phyloP scores from a whole-genome alignment of 352 stramenopile species.

The Globisporangium splendens region DNA sequence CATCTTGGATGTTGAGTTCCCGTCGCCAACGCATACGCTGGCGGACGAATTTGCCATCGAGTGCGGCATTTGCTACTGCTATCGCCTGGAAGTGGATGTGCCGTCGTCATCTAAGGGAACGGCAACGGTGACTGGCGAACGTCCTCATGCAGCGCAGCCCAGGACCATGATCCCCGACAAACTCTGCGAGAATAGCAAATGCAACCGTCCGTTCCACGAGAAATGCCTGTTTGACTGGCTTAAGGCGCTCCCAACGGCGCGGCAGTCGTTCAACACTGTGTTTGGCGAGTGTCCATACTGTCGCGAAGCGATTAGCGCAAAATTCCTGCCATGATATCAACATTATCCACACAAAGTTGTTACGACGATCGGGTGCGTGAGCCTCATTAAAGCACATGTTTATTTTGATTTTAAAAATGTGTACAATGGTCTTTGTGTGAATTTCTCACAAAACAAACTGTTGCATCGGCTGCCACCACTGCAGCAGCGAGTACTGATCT shows the following conservation, averaged over 20 bases:
- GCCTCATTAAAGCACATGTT: too few relatives aligned
- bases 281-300: slow-evolving; percentile 91
- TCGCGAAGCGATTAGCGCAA: slow-evolving; percentile 82
- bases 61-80: slow-evolving; percentile 90
- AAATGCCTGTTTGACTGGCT: slow-evolving; percentile 90
- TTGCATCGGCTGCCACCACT: too few relatives aligned
- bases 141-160: background rate
- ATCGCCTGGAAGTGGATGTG: slow-evolving; percentile 49
- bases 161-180: slow-evolving; percentile 65
- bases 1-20: slow-evolving; percentile 57
- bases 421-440: too few relatives aligned
- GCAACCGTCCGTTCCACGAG: slow-evolving; percentile 83
- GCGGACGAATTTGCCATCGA: slow-evolving; percentile 75
- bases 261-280: slow-evolving; percentile 87
- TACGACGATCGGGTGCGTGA: too few relatives aligned
- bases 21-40: slow-evolving; percentile 43
- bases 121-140: background rate
- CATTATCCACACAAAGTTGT: background rate
- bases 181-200: slow-evolving; percentile 83
- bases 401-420: too few relatives aligned
- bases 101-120: slow-evolving; percentile 2
- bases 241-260: slow-evolving; percentile 80
- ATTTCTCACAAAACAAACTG: too few relatives aligned
- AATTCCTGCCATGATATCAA: slow-evolving; percentile 34
- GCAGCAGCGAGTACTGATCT: too few relatives aligned